Percentiles rank a stretch among this genome's conserved stretches.
phyloP scores from a whole-genome alignment of 2,329 filamentous ascomycete species.

The Parafenestella ontariensis region DNA sequence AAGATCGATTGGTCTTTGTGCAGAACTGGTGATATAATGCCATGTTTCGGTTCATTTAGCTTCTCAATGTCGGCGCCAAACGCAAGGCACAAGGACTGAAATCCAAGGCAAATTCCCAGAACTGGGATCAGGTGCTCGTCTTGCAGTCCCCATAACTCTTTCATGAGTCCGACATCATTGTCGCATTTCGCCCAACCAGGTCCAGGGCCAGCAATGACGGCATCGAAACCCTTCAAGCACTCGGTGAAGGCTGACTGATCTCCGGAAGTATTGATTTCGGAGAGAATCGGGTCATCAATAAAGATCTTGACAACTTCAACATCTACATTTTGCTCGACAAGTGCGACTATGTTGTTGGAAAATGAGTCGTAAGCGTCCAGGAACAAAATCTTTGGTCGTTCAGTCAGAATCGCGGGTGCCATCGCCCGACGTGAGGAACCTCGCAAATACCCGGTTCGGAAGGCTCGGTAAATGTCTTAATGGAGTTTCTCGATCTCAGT shows the following conservation, averaged over 20 bases:
- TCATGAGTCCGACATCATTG: conserved; percentile 84
- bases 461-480: background rate
- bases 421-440: conserved; percentile 15
- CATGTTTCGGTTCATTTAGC: conserved; percentile 78
- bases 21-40: conserved; percentile 74
- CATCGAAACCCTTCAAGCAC: conserved; percentile 71
- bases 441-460: background rate
- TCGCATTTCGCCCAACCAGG: conserved; percentile 78
- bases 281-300: conserved; percentile 61
- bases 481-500: background rate
- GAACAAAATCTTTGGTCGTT: conserved; percentile 71
- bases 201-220: conserved; percentile 88
- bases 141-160: conserved; percentile 73
- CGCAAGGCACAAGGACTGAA: conserved; percentile 77
- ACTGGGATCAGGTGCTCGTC: conserved; percentile 72
- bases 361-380: conserved; percentile 98
- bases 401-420: conserved; percentile 36
- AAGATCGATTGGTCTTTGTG: conserved; percentile 72
- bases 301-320: conserved; percentile 74
- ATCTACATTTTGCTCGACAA: conserved; percentile 73
- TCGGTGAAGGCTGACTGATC: conserved; percentile 46
- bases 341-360: conserved; percentile 89
- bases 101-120: conserved; percentile 87
- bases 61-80: conserved; percentile 72
- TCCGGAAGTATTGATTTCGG: conserved; percentile 3